A percentile compares a stretch with the other conserved stretches of the same genome.
phyloP scores from a whole-genome alignment of 495 filamentous ascomycete species.

The Bacidia rubella region DNA sequence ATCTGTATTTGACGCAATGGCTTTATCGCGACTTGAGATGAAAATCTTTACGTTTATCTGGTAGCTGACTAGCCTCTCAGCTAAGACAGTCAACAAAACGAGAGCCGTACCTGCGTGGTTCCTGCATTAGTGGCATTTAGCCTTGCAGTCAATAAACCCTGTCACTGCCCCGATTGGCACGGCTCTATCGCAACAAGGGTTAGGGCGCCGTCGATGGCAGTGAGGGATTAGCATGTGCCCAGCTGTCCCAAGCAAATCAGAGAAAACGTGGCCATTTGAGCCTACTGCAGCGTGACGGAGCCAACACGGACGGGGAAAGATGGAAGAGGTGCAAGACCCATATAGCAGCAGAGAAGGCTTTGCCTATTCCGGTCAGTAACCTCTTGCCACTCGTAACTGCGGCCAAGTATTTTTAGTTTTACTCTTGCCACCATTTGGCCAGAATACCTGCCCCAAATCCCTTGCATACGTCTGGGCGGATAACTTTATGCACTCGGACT shows the following conservation, averaged over 20 bases:
- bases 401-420: slow-evolving; percentile 10
- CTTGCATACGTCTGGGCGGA: neutral
- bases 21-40: slow-evolving; percentile 4
- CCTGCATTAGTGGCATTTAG: slow-evolving; percentile 15
- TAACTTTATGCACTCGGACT: neutral
- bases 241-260: slow-evolving; percentile 10
- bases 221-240: neutral
- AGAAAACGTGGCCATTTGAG: slow-evolving; percentile 7
- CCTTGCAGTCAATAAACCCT: slow-evolving; percentile 2
- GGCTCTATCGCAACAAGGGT: slow-evolving; percentile 7
- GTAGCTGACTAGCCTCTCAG: neutral
- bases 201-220: slow-evolving; percentile 4
- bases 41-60: slow-evolving; percentile 11
- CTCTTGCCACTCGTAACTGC: slow-evolving; percentile 12
- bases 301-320: slow-evolving; percentile 4
- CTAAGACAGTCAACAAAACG: neutral
- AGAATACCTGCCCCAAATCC: neutral
- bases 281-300: slow-evolving; percentile 15
- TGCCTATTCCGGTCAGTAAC: slow-evolving; percentile 6
- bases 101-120: slow-evolving; percentile 18
- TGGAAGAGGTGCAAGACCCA: neutral
- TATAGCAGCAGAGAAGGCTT: slow-evolving; percentile 8
- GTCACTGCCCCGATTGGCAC: slow-evolving; percentile 13
- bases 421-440: neutral
- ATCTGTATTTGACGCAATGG: neutral